Conservation (phyloP, 139 green algal species). For the Nannochloris sp. region DNA sequence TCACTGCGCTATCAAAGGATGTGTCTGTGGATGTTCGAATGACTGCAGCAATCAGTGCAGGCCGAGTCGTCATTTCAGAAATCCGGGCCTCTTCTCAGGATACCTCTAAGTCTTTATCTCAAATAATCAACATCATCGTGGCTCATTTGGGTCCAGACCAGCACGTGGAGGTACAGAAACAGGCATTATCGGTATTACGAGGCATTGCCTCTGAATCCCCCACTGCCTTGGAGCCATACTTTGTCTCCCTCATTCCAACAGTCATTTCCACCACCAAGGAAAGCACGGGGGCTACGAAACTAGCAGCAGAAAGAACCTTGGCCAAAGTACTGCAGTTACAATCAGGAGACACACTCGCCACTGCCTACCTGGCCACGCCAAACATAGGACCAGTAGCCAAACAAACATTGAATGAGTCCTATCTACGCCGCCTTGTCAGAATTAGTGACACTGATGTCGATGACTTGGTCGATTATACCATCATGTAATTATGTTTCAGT, state of each 20-base stretch:
- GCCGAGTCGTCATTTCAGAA: slow-evolving; percentile 6
- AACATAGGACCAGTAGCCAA: slow-evolving; percentile 30
- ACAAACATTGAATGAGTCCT: slow-evolving; percentile 46
- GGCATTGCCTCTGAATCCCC: slow-evolving; percentile 21
- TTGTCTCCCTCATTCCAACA: slow-evolving; percentile 45
- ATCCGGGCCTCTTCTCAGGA: background rate
- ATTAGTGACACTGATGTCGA: slow-evolving; percentile 38
- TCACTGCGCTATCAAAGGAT: slow-evolving; percentile 26
- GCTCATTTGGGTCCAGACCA: slow-evolving; percentile 66
- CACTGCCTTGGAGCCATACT: slow-evolving; percentile 16
- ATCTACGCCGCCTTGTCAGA: slow-evolving; percentile 45
- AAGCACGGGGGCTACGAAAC: slow-evolving; percentile 31
- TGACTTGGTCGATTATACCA: slow-evolving; percentile 6
- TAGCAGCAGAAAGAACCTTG: slow-evolving; percentile 43
- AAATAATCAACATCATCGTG: slow-evolving; percentile 33
- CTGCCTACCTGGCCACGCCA: slow-evolving; percentile 36
- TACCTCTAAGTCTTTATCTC: slow-evolving; percentile 12
- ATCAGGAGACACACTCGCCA: slow-evolving; percentile 24
- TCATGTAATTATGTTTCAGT: too few species aligned
- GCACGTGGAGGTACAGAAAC: slow-evolving; percentile 49
- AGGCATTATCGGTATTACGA: slow-evolving; percentile 45
- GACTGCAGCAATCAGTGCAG: slow-evolving; percentile 34
- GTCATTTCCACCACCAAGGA: slow-evolving; percentile 41
- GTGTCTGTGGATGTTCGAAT: slow-evolving; percentile 38
- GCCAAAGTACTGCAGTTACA: slow-evolving; percentile 34